phyloP scores from a whole-genome alignment of 2,329 filamentous ascomycete species.

The Aspergillus arachidicola region DNA sequence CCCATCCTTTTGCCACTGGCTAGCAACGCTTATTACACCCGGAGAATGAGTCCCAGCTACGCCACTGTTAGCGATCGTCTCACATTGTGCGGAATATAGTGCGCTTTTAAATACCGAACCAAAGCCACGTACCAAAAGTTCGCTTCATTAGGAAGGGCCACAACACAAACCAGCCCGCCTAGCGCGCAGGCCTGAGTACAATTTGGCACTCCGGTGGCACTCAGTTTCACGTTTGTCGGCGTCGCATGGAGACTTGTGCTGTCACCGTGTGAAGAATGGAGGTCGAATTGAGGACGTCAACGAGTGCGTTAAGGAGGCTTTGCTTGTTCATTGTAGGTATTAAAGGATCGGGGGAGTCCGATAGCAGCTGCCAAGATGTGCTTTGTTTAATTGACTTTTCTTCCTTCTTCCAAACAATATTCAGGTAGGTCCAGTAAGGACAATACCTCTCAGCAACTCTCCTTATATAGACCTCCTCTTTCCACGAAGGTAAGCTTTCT shows the following conservation, averaged over 20 bases:
- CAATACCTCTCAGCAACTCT: not conserved
- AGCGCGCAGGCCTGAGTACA: slow-evolving; percentile 30
- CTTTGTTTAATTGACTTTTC: not conserved
- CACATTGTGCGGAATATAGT: not conserved
- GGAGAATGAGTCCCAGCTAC: slow-evolving; percentile 23
- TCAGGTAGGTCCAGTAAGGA: not conserved
- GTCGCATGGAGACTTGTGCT: not conserved
- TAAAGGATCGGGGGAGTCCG: too few species aligned
- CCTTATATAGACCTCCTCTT: not conserved
- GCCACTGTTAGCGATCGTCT: not conserved
- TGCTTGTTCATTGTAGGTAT: not conserved
- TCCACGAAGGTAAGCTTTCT: not conserved
- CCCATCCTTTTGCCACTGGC: slow-evolving; percentile 3
- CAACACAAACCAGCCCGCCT: slow-evolving; percentile 25
- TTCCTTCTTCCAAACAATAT: not conserved
- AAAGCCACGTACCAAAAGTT: slow-evolving; percentile 26
- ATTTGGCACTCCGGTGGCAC: not conserved
- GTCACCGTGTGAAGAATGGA: not conserved
- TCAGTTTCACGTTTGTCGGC: not conserved
- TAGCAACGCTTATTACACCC: slow-evolving; percentile 23
- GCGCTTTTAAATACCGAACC: not conserved
- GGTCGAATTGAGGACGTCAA: not conserved
- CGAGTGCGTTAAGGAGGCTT: not conserved
- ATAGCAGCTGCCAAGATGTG: not conserved
- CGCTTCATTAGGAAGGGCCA: slow-evolving; percentile 29